phyloP scores from a whole-genome alignment of 495 filamentous ascomycete species.

The Mytilinidion resinicola region DNA sequence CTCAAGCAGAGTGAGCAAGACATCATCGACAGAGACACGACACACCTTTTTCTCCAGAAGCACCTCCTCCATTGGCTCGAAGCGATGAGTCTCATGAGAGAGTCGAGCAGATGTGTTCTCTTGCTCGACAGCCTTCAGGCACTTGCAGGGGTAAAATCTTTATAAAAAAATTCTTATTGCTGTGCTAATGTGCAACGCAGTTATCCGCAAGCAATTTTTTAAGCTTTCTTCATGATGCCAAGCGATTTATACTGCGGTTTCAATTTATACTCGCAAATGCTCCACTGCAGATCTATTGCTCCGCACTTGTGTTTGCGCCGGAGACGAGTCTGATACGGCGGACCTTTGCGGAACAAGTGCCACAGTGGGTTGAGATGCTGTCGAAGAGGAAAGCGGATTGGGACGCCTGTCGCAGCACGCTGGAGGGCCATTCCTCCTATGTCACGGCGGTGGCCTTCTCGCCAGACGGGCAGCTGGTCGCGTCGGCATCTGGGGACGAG shows the following conservation, averaged over 20 bases:
- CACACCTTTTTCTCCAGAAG: conserved; percentile 35
- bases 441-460: conserved; percentile 11
- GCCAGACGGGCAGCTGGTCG: conserved; percentile 7
- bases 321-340: conserved; percentile 28
- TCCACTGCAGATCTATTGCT: conserved; percentile 30
- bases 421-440: background rate
- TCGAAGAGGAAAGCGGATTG: conserved; percentile 7
- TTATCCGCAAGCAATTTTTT: background rate
- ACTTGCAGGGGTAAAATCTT: conserved; percentile 1
- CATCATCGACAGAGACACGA: conserved; percentile 22
- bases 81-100: conserved; percentile 35
- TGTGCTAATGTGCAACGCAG: background rate
- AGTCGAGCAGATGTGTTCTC: background rate
- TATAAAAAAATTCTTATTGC: background rate
- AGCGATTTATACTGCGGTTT: conserved; percentile 34
- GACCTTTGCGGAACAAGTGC: conserved; percentile 7
- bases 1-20: conserved; percentile 28
- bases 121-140: conserved; percentile 1
- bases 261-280: conserved; percentile 20
- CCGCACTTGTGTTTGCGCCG: conserved; percentile 36
- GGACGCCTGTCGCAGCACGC: background rate
- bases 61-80: conserved; percentile 45
- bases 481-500: background rate
- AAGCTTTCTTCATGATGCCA: conserved; percentile 37
- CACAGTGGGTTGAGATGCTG: conserved; percentile 3